phyloP scores from a whole-genome alignment of 2,329 filamentous ascomycete species.

The Stagonosporopsis tanaceti region DNA sequence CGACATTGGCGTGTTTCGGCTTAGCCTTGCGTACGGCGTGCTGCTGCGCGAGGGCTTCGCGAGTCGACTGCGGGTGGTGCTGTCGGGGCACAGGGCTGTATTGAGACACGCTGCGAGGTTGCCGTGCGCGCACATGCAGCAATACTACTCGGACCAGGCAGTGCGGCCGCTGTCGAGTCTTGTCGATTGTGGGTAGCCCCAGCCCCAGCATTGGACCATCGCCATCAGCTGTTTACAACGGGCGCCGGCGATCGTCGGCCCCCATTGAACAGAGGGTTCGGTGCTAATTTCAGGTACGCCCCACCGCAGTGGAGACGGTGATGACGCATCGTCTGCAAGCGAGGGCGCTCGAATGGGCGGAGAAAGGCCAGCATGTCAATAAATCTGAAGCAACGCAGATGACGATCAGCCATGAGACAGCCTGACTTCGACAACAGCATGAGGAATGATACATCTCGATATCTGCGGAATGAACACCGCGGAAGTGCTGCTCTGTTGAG shows the following conservation, averaged over 20 bases:
- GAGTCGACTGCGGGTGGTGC: conserved; percentile 27
- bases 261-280: conserved; percentile 5
- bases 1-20: conserved; percentile 29
- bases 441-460: conserved; percentile 9
- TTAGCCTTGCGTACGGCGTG: conserved; percentile 25
- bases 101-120: conserved; percentile 23
- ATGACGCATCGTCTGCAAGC: conserved; percentile 19
- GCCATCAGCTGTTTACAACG: conserved; percentile 12
- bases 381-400: conserved; percentile 16
- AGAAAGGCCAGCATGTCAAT: background rate
- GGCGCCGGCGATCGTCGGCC: conserved; percentile 6
- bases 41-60: conserved; percentile 20
- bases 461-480: background rate
- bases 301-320: conserved; percentile 10
- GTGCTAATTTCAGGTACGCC: conserved; percentile 20
- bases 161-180: conserved; percentile 19
- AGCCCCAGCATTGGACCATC: conserved; percentile 3
- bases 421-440: conserved; percentile 1
- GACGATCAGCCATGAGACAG: conserved; percentile 6
- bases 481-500: background rate
- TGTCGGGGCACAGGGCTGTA: conserved; percentile 24
- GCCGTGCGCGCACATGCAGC: conserved; percentile 29
- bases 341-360: conserved; percentile 6
- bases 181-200: conserved; percentile 1
- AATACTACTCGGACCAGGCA: conserved; percentile 19